Evolutionary conservation across 163 green algal species (phyloP), one percentile per base, ranked within the genome.

Genomic region (Volvox carteri): DNA sequence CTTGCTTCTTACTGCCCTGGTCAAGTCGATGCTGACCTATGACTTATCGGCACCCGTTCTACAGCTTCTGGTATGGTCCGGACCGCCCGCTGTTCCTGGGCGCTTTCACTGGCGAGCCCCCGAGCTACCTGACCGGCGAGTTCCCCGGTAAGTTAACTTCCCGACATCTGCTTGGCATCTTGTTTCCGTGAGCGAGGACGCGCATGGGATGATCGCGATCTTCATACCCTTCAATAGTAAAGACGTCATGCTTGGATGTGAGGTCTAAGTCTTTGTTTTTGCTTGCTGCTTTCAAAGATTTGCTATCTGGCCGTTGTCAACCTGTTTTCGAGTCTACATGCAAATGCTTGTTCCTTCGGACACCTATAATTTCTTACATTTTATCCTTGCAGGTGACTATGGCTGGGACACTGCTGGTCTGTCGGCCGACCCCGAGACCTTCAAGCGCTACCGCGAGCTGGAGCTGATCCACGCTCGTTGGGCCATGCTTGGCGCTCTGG

Each of bases 401-500:
- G 95, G 95, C 86, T 97, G 95, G 95, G 95, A 97, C 90, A 95
- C 94, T 23, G 90, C 94, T 48, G 94, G 94, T 72, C 91, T 97
- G 75, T 96, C 92, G 33, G 92, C 93, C 78, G 93, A 95, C 86
- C 86, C 92, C 5, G 92, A 95, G 90, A 95, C 92, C 75, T 97
- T 97, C 88, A 93, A 92, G 70, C 87, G 88, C 73, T 95, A 95
- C 93, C 89, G 94, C 54, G 92, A 96, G 88, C 60, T 91, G n/a
- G 94, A 97, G 91, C 48, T 97, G 65, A 96, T 96, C 90, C 94
- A 96, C 79, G 93, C 90, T 50, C 91, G 93, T 86, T 98, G 96
- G 96, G 96, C 97, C 88, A 98, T 99, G 97, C 92, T 98, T 68
- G 97, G 97, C 80, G 96, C 95, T 65, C 93, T 98, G 73, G 96